Base-by-base conservation (phyloP, 2,329 filamentous ascomycete species). In the Aspergillus phoenicis region DNA sequence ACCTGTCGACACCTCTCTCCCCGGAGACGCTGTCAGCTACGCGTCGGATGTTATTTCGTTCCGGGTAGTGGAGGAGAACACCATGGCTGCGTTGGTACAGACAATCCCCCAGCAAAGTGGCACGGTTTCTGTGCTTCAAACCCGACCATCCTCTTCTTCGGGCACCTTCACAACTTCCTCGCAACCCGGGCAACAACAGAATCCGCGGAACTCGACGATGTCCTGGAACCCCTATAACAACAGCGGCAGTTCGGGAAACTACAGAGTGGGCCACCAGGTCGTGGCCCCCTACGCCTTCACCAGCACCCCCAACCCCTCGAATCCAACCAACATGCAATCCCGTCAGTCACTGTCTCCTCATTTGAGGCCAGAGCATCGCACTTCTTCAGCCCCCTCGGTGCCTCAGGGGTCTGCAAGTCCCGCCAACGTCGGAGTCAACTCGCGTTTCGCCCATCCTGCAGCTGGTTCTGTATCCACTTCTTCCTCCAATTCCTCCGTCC, bases 1-100 rank as follows among this genome's bases (percentile, higher is more conserved):
- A 36, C 26, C 56, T 54, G 26, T 59, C 59, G 62, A 60, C 48
- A 59, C 26, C 55, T 59, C 52, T 51, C 59, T 45, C 58, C 47
- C 52, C 58, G 33, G 47, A 61, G 64, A 65, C 65, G 67, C 57
- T 52, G 61, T 67, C 64, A 59, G 62, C 58, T 63, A 68, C 64
- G 64, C 64, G 59, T 66, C 66, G 59, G 60, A 65, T 62, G 64
- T 59, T 53, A 20, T 55, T 62, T 48, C 59, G 61, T 63, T 62
- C 56, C 58, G 61, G 52, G 62, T 64, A 47, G 59, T 60, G 62
- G 62, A 69, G 61, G 64, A 67, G 68, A 74, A 73, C 83, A 89
- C 75, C 77, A 94, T 95, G 91, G 91, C 91, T 82, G 90, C 91
- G 78, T 84, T 94, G 82, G 89, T 93, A 73, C 91, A 94, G 81